A percentile compares a stretch with the other conserved stretches of the same genome.
These are phyloP conservation scores for Citrus maxima DNA, from an alignment of 345 rosid genomes.

Conservation along the genomic window DNA sequence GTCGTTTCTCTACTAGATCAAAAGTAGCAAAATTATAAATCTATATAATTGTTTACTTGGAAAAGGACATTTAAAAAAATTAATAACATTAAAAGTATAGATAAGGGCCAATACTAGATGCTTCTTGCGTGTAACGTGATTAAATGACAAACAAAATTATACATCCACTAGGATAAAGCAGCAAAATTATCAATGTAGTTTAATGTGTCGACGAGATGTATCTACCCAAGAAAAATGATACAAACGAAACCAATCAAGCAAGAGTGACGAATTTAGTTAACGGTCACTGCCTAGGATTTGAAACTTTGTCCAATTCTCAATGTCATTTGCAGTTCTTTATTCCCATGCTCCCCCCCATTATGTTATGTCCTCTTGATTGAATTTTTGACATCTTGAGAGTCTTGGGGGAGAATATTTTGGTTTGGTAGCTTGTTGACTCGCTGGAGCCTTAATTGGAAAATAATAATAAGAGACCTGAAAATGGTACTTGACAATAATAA, in stretches of 20 bases:
- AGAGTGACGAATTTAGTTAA: not conserved
- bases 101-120: not conserved
- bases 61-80: not conserved
- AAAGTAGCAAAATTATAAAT: not conserved
- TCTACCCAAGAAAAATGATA: not conserved
- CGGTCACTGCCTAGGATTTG: constrained; percentile 2
- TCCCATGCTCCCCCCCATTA: not conserved
- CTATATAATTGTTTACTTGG: not conserved
- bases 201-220: not conserved
- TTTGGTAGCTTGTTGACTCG: not conserved
- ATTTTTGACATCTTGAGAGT: not conserved
- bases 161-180: not conserved
- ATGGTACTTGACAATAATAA: not conserved
- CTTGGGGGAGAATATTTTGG: not conserved
- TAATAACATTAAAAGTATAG: not conserved
- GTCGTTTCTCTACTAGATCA: not conserved
- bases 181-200: not conserved
- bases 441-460: not conserved
- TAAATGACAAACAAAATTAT: not conserved
- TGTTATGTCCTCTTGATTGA: not conserved
- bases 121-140: not conserved
- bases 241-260: not conserved
- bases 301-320: not conserved
- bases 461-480: not conserved
- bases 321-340: not conserved